These are phyloP conservation scores for Pulveroboletus sp. DNA, from an alignment of 768 basidiomycete genomes.

Conservation along the genomic window DNA sequence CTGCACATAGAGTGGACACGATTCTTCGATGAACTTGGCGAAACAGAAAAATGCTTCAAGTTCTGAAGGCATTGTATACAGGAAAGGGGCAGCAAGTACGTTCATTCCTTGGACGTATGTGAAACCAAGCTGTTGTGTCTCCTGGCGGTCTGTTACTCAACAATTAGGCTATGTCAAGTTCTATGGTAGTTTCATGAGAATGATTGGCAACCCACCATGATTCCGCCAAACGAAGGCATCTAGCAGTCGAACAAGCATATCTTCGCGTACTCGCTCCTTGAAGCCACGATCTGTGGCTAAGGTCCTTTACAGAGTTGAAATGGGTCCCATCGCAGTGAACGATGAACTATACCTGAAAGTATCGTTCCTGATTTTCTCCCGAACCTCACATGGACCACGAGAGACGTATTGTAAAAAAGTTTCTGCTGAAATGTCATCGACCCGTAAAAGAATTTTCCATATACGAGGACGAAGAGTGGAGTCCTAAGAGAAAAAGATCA, in stretches of 20 bases:
- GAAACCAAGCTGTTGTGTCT: slow-evolving; percentile 76
- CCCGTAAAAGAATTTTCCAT: slow-evolving; percentile 91
- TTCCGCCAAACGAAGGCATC: slow-evolving; percentile 99
- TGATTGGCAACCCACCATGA: slow-evolving; percentile 49
- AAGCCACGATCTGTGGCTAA: slow-evolving; percentile 96
- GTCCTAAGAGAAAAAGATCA: slow-evolving; percentile 44
- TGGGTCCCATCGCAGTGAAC: neutral
- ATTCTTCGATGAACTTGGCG: slow-evolving; percentile 90
- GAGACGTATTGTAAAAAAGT: slow-evolving; percentile 74
- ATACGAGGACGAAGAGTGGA: slow-evolving; percentile 80
- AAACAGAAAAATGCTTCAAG: slow-evolving; percentile 99
- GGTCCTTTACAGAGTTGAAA: slow-evolving; percentile 43
- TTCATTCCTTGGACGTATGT: slow-evolving; percentile 99
- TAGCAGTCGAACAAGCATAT: slow-evolving; percentile 92
- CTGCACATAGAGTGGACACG: slow-evolving; percentile 94
- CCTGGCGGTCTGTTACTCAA: slow-evolving; percentile 57
- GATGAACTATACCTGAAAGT: slow-evolving; percentile 72
- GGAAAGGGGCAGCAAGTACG: slow-evolving; percentile 94
- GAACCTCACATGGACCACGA: slow-evolving; percentile 79
- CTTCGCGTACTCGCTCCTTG: slow-evolving; percentile 93
- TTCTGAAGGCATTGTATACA: slow-evolving; percentile 96
- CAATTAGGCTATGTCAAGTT: neutral
- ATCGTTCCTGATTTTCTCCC: slow-evolving; percentile 93
- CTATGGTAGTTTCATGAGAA: neutral
- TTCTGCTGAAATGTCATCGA: slow-evolving; percentile 73